These are phyloP conservation scores for Nicotiana sylvestris DNA, from an alignment of 257 asterid genomes.

Conservation along the genomic window DNA sequence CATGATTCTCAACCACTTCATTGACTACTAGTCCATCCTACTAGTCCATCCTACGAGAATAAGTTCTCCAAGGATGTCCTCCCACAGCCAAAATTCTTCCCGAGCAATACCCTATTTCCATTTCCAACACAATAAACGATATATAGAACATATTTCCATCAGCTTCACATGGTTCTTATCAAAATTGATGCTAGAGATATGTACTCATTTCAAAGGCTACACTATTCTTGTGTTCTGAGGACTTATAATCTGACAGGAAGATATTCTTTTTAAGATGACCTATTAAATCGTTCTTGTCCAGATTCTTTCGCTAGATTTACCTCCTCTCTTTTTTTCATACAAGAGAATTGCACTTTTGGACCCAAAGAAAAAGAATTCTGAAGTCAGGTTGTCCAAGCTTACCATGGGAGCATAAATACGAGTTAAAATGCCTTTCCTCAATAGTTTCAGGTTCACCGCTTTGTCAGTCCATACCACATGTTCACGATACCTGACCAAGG, in stretches of 20 bases:
- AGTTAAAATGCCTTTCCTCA: constrained; percentile 86
- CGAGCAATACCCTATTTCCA: not conserved
- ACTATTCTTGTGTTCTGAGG: not conserved
- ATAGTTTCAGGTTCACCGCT: constrained; percentile 64
- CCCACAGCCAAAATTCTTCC: not conserved
- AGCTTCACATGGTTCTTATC: not conserved
- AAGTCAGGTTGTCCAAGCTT: constrained; percentile 17
- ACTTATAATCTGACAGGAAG: not conserved
- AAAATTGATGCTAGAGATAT: not conserved
- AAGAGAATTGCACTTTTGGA: not conserved
- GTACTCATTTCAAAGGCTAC: constrained; percentile 1
- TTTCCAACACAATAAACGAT: not conserved
- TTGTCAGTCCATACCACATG: constrained; percentile 92
- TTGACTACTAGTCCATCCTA: not conserved
- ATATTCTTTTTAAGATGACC: not conserved
- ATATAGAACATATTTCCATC: not conserved
- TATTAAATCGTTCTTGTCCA: not conserved
- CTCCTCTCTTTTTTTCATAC: not conserved
- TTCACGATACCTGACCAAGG: constrained; percentile 74
- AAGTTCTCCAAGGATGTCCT: constrained; percentile 1
- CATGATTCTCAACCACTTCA: not conserved
- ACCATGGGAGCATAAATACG: constrained; percentile 99
- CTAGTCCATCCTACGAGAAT: not conserved
- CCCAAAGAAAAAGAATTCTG: not conserved
- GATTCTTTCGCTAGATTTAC: not conserved